Percentiles rank a stretch among this genome's conserved stretches.
These are phyloP conservation scores for Aspergillus heteromorphus DNA, from an alignment of 495 filamentous ascomycete genomes.

Conservation along the genomic window DNA sequence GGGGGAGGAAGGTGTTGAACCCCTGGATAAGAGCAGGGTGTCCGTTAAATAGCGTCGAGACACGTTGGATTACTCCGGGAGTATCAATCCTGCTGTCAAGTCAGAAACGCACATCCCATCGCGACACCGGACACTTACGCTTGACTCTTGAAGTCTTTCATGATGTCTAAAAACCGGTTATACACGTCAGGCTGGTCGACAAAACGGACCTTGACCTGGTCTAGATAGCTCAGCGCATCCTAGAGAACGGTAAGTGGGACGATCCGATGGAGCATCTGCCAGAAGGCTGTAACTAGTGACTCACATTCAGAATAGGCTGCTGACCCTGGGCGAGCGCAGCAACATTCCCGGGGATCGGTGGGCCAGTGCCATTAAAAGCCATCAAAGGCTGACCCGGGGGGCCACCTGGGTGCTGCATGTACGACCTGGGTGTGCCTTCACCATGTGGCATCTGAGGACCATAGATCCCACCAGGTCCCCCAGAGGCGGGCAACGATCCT, in stretches of 20 bases:
- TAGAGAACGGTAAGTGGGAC: constrained; percentile 28
- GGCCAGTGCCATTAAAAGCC: constrained; percentile 42
- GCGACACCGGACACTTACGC: constrained; percentile 53
- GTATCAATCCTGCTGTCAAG: constrained; percentile 73
- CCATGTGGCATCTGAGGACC: constrained; percentile 59
- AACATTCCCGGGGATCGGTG: constrained; percentile 49
- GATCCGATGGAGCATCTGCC: neutral
- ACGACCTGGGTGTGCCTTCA: constrained; percentile 55
- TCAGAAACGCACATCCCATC: constrained; percentile 10
- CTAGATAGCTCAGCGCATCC: constrained; percentile 96
- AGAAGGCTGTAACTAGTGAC: constrained; percentile 25
- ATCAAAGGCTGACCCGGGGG: constrained; percentile 56
- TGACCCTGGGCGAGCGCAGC: constrained; percentile 73
- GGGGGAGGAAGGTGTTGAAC: constrained; percentile 97
- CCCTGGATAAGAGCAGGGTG: constrained; percentile 96
- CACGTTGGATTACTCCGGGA: constrained; percentile 93
- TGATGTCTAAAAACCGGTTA: constrained; percentile 96
- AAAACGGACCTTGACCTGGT: constrained; percentile 98
- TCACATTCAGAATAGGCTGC: constrained; percentile 89
- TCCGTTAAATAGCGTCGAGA: constrained; percentile 93
- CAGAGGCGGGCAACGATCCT: constrained; percentile 60
- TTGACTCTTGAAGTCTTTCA: constrained; percentile 99
- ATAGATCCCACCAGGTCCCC: constrained; percentile 59
- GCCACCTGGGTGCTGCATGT: constrained; percentile 57
- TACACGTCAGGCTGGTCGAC: constrained; percentile 96